Evolutionary conservation across 2,329 filamentous ascomycete species (phyloP).

Genomic region (Colletotrichum agaves): DNA sequence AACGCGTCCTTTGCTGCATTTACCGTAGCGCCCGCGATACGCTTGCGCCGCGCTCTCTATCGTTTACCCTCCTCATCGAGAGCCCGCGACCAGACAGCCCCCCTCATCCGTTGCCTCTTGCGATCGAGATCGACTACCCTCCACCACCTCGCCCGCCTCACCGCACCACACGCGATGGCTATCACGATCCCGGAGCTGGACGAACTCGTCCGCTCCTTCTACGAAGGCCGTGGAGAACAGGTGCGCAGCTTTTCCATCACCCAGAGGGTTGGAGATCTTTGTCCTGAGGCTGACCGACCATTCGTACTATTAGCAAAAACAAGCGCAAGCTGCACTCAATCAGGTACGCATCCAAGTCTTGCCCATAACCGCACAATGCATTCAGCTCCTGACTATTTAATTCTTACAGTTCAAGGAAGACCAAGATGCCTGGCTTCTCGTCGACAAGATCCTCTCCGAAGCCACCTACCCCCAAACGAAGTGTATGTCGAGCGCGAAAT

Average conservation of each 20-base stretch:
- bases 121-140: conserved; percentile 39
- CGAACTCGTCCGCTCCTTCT: conserved; percentile 95
- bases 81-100: conserved; percentile 26
- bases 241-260: conserved; percentile 60
- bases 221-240: conserved; percentile 94
- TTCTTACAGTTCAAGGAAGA: conserved; percentile 92
- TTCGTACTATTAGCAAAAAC: conserved; percentile 80
- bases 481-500: conserved; percentile 67
- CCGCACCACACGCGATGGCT: conserved; percentile 64
- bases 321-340: conserved; percentile 91
- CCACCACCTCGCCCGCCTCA: conserved; percentile 46
- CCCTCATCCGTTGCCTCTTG: conserved; percentile 33
- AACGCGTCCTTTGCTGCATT: conserved; percentile 8
- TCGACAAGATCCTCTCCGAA: conserved; percentile 95
- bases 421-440: conserved; percentile 95
- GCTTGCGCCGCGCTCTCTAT: conserved; percentile 38
- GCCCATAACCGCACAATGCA: background rate
- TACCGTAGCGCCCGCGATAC: conserved; percentile 2
- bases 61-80: conserved; percentile 40
- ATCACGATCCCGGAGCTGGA: conserved; percentile 93
- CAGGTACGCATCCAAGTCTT: conserved; percentile 70
- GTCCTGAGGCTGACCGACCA: conserved; percentile 51
- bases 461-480: conserved; percentile 96
- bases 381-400: conserved; percentile 42
- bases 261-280: conserved; percentile 30